Evolutionary conservation across 2,329 filamentous ascomycete genomes (phyloP).

Genomic region (Cladosporium sp.): DNA sequence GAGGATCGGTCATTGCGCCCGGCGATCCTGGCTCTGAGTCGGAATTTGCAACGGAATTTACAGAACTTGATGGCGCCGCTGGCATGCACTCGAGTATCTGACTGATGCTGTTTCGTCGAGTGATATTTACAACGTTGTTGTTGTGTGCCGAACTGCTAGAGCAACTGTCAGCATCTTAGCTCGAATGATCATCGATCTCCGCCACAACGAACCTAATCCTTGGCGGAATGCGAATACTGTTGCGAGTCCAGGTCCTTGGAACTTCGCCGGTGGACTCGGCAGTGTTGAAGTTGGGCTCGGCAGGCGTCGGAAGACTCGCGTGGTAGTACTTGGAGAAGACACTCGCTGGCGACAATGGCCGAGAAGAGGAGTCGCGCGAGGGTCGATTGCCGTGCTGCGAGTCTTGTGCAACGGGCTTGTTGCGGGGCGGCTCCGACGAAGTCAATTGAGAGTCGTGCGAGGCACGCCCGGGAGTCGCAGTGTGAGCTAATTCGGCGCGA

Average conservation of each 20-base stretch:
- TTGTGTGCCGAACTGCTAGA: not conserved
- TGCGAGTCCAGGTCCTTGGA: slow-evolving; percentile 4
- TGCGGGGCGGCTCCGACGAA: not conserved
- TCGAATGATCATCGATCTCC: too few species aligned
- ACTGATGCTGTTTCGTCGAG: not conserved
- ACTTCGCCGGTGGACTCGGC: not conserved
- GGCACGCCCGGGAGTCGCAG: not conserved
- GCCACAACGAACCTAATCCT: not conserved
- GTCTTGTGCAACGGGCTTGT: not conserved
- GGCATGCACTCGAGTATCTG: slow-evolving; percentile 7
- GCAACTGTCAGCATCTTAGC: not conserved
- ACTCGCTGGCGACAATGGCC: not conserved
- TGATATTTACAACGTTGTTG: not conserved
- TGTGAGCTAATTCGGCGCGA: not conserved
- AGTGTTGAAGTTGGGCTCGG: not conserved
- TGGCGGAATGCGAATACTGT: not conserved
- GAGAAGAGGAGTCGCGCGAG: not conserved
- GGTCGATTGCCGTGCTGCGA: not conserved
- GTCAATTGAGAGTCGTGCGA: slow-evolving; percentile 1
- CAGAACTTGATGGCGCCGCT: not conserved
- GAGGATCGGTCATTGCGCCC: slow-evolving; percentile 11
- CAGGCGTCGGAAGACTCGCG: slow-evolving; percentile 1
- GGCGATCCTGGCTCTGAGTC: slow-evolving; percentile 13
- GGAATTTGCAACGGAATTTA: not conserved
- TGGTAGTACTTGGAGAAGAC: not conserved